Percentiles rank a stretch among this genome's conserved stretches.
Evolutionary conservation across 306 rosid genomes (phyloP).

Genomic region (apple (Malus domestica)): DNA sequence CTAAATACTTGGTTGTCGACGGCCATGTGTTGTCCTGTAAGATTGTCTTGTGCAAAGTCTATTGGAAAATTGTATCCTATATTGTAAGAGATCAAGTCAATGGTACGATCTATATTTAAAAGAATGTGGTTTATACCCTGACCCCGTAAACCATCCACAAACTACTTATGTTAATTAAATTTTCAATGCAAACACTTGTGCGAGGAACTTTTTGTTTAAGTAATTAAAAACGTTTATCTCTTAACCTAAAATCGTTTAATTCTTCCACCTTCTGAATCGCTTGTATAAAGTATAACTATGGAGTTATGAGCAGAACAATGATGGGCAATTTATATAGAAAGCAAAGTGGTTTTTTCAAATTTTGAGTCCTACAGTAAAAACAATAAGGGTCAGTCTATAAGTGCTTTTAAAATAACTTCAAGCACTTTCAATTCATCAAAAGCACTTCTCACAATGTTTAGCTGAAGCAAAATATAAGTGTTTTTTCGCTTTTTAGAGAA

Average conservation of each 20-base stretch:
- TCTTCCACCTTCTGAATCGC: too few relatives aligned
- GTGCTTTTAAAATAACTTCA: too few relatives aligned
- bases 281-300: not conserved
- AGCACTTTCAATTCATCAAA: not conserved
- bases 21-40: not conserved
- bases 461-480: not conserved
- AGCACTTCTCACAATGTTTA: not conserved
- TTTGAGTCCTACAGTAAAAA: too few relatives aligned
- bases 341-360: not conserved
- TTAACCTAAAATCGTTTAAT: too few relatives aligned
- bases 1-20: not conserved
- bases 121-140: not conserved
- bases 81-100: not conserved
- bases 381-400: not conserved
- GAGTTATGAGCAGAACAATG: not conserved
- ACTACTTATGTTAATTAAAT: not conserved
- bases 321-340: not conserved
- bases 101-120: not conserved
- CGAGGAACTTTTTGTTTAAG: too few relatives aligned
- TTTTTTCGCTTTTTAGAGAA: too few relatives aligned
- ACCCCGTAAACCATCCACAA: not conserved
- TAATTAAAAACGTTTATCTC: too few relatives aligned
- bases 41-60: not conserved
- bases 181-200: not conserved
- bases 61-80: not conserved